These are phyloP conservation scores for Trichothecium sympodiale DNA, from an alignment of 2,329 filamentous ascomycete genomes.

Conservation along the genomic window DNA sequence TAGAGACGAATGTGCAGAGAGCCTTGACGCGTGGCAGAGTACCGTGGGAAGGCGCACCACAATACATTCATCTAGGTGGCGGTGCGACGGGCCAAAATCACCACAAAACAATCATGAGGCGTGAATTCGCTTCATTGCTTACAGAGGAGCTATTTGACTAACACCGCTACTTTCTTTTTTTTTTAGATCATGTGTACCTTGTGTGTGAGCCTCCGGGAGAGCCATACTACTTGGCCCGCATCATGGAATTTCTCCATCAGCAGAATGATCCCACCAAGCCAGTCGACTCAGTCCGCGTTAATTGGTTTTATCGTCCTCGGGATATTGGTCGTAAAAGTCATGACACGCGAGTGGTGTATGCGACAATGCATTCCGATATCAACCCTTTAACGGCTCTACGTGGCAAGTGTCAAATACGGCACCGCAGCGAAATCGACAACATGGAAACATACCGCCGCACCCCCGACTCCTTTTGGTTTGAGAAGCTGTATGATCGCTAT, in stretches of 20 bases:
- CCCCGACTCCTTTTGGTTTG: constrained; percentile 89
- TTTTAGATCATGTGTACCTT: constrained; percentile 72
- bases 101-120: constrained; percentile 1
- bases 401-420: constrained; percentile 84
- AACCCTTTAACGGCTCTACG: constrained; percentile 86
- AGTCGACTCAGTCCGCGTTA: constrained; percentile 81
- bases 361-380: constrained; percentile 97
- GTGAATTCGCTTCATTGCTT: too few relatives aligned
- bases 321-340: constrained; percentile 88
- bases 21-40: too few relatives aligned
- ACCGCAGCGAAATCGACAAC: constrained; percentile 75
- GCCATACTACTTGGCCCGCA: constrained; percentile 92
- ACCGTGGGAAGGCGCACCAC: too few relatives aligned
- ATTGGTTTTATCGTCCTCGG: constrained; percentile 96
- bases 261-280: constrained; percentile 63
- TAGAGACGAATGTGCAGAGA: too few relatives aligned
- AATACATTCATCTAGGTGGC: too few relatives aligned
- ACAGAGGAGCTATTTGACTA: too few relatives aligned
- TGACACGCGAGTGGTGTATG: constrained; percentile 85
- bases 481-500: constrained; percentile 95
- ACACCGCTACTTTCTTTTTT: constrained; percentile 7
- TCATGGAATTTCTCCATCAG: constrained; percentile 92
- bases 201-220: constrained; percentile 96
- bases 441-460: constrained; percentile 76
- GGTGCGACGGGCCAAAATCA: too few relatives aligned